Evolutionary conservation across 306 rosid species (phyloP).

Genomic region (Purshia tridentata): DNA sequence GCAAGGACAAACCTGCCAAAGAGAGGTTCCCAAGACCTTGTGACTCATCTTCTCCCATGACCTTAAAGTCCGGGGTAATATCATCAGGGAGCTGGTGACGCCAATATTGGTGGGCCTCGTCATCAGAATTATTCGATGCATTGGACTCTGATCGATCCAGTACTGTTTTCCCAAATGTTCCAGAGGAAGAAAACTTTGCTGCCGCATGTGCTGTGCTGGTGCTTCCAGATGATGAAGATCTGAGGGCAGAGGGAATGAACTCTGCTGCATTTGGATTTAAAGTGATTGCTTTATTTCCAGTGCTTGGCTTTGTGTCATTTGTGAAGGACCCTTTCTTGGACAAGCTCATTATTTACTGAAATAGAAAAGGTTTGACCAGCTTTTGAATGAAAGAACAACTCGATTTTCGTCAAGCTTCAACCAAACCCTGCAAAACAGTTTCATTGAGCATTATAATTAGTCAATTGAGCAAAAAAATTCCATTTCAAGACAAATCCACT

Average conservation of each 20-base stretch:
- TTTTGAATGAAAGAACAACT: conserved; percentile 11
- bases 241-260: conserved; percentile 73
- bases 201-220: conserved; percentile 48
- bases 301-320: conserved; percentile 45
- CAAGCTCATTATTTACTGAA: conserved; percentile 72
- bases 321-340: conserved; percentile 59
- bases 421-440: conserved; percentile 77
- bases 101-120: conserved; percentile 92
- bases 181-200: conserved; percentile 45
- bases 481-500: not conserved
- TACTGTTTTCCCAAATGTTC: conserved; percentile 74
- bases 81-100: conserved; percentile 97
- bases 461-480: conserved; percentile 1
- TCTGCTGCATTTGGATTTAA: conserved; percentile 99
- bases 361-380: conserved; percentile 22
- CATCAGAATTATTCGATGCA: conserved; percentile 79
- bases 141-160: conserved; percentile 84
- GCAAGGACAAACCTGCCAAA: conserved; percentile 66
- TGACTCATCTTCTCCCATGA: conserved; percentile 74
- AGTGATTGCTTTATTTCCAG: conserved; percentile 50
- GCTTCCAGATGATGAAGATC: conserved; percentile 73
- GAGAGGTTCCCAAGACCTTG: conserved; percentile 67
- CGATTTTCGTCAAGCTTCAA: conserved; percentile 46
- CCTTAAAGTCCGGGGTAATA: conserved; percentile 93
- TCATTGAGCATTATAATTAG: conserved; percentile 15